phyloP scores from a whole-genome alignment of 2,329 filamentous ascomycete genomes.

The Onygenales sp. region DNA sequence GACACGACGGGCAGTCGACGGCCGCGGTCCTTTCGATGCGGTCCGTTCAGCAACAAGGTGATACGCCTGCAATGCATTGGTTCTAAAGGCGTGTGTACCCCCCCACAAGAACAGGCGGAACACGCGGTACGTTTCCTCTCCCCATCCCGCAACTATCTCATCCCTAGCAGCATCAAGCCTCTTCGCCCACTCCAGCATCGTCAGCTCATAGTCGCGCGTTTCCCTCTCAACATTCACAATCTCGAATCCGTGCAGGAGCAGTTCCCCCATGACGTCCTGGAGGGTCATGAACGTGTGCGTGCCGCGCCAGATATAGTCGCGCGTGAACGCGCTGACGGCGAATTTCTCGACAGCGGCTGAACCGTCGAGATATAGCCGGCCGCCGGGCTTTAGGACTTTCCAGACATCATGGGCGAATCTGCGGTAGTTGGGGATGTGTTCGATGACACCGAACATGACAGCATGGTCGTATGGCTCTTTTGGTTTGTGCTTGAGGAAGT shows the following conservation, averaged over 20 bases:
- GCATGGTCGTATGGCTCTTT: not conserved
- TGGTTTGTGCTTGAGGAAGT: not conserved
- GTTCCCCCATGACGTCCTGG: not conserved
- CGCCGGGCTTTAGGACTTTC: slow-evolving; percentile 10
- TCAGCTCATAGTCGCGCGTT: slow-evolving; percentile 2
- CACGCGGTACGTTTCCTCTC: not conserved
- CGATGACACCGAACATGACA: not conserved
- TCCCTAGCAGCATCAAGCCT: not conserved
- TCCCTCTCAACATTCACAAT: not conserved
- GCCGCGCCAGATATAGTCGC: not conserved
- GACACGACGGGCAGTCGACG: no score
- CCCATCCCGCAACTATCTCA: not conserved
- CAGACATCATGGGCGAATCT: slow-evolving; percentile 7
- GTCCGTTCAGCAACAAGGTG: slow-evolving; percentile 1
- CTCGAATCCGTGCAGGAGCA: not conserved
- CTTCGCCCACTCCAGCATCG: slow-evolving; percentile 1
- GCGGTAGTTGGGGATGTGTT: slow-evolving; percentile 11
- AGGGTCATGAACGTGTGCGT: slow-evolving; percentile 1
- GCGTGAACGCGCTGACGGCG: not conserved
- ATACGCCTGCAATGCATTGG: not conserved
- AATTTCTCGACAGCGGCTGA: not conserved
- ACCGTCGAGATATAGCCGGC: slow-evolving; percentile 2
- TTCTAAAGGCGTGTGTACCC: not conserved
- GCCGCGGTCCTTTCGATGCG: not conserved
- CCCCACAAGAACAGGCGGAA: not conserved